Evolutionary conservation across 2,329 filamentous ascomycete species (phyloP), one percentile per base, ranked within the genome.

Genomic region (Apiospora malaysiana): DNA sequence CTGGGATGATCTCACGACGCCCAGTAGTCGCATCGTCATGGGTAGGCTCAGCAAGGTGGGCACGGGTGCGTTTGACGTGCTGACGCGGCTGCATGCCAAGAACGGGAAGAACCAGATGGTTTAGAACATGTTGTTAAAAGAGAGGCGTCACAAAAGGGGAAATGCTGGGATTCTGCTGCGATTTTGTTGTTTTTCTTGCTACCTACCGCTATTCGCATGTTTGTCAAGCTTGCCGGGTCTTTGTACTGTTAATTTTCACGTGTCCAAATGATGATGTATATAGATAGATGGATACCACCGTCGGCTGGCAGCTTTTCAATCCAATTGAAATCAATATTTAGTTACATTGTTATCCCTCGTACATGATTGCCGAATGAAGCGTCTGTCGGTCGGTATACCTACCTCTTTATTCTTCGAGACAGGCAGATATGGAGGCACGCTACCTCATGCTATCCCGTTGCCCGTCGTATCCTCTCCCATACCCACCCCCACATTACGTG

Each of bases 1-100:
- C 81, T 94, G 90, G 87, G 96, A 99, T 81, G 93, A 96, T 77
- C 85, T 99, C 72, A 90, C 88, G 72, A 94, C 92, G 72, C 96
- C 97, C 0, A 96, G 93, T 81, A 92, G 93, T 73, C 89, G 95
- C 71, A 93, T 99, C 77, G 95, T 98, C 67, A 91, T 96, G 79
- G 96, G 97, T 21, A 89, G 90, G 78, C 85, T 96, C 72, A 92
- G 94, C 67, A 92, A 89, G 75, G 90, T 97, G 72, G 96, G 96
- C 68, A 99, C 96, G 1, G 96, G 96, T 49, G 90, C 92, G 25
- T 98, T 98, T 82, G 95, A 98, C 83, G 91, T 99, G 59, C 85
- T 98, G 78, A 90, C 89, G 5, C 83, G 82, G 71, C 83, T 90
- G 71, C 88, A 88, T 25, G 87, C 86, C 70, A 83, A 84, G 76